Conservation (phyloP, 164 flowering plant genomes). For the Sedum album region DNA sequence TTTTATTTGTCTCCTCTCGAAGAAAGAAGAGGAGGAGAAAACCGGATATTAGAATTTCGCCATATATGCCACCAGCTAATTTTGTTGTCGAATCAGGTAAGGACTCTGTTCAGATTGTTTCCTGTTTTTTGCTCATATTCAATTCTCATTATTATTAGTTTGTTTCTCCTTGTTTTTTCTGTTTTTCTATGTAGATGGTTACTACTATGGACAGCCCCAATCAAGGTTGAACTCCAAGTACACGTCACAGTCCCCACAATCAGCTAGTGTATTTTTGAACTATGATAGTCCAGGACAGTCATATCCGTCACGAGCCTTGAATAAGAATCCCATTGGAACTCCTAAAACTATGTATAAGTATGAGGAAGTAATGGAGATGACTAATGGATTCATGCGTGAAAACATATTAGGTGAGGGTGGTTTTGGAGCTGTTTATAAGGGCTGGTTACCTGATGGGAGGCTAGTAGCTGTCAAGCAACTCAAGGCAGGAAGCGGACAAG, state of each 20-base stretch:
- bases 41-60: slow-evolving; percentile 9
- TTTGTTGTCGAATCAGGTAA: slow-evolving; percentile 29
- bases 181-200: slow-evolving; percentile 23
- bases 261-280: slow-evolving; percentile 12
- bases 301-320: slow-evolving; percentile 15
- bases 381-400: slow-evolving; percentile 36
- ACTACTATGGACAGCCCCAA: slow-evolving; percentile 19
- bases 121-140: neutral
- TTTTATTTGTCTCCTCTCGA: slow-evolving; percentile 20
- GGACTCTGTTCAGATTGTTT: neutral
- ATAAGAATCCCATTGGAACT: slow-evolving; percentile 20
- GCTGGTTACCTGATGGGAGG: slow-evolving; percentile 37
- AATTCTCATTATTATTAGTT: neutral
- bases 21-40: slow-evolving; percentile 27
- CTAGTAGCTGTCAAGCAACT: slow-evolving; percentile 55
- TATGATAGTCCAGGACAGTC: slow-evolving; percentile 22
- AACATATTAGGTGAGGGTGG: slow-evolving; percentile 57
- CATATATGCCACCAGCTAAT: slow-evolving; percentile 20
- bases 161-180: neutral
- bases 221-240: slow-evolving; percentile 10
- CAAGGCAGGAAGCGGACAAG: slow-evolving; percentile 56
- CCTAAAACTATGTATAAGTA: slow-evolving; percentile 31
- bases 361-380: slow-evolving; percentile 46
- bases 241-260: slow-evolving; percentile 17
- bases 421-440: slow-evolving; percentile 56